phyloP scores from a whole-genome alignment of 1,284 basidiomycete genomes.

The Xerocomus nothofagi region DNA sequence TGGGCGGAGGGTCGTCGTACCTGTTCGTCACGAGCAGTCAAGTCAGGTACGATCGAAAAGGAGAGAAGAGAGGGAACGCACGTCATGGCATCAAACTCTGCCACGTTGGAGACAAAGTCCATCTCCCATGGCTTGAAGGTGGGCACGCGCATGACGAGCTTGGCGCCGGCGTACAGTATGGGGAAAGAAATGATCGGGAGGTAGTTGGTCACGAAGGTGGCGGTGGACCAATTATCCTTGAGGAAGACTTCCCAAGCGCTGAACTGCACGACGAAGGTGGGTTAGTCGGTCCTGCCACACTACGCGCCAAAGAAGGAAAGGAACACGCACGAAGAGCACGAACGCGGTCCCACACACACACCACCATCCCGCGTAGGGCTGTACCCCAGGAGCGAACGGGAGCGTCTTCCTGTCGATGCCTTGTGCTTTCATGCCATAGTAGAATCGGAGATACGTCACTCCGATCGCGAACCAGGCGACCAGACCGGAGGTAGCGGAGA shows the following conservation, averaged over 20 bases:
- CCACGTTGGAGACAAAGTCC: slow-evolving; percentile 56
- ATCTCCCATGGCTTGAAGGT: slow-evolving; percentile 46
- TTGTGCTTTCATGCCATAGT: slow-evolving; percentile 55
- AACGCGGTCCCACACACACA: slow-evolving; percentile 36
- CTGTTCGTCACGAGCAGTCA: slow-evolving; percentile 5
- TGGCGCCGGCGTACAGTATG: slow-evolving; percentile 50
- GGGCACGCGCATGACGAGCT: slow-evolving; percentile 40
- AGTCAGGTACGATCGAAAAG: too few species aligned
- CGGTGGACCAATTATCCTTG: slow-evolving; percentile 35
- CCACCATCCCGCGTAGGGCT: slow-evolving; percentile 53
- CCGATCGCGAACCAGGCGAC: slow-evolving; percentile 66
- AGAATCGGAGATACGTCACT: slow-evolving; percentile 61
- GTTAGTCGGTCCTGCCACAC: not conserved
- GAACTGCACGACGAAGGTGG: slow-evolving; percentile 30
- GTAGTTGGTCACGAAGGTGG: slow-evolving; percentile 51
- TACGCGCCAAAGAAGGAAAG: not conserved
- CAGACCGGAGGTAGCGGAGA: slow-evolving; percentile 46
- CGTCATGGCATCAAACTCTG: slow-evolving; percentile 52
- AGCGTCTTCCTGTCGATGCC: slow-evolving; percentile 51
- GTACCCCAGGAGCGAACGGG: slow-evolving; percentile 46
- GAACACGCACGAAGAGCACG: slow-evolving; percentile 40
- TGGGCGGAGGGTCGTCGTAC: slow-evolving; percentile 31
- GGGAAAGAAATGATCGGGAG: slow-evolving; percentile 63
- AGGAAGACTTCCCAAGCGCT: slow-evolving; percentile 48
- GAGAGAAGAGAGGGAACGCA: slow-evolving; percentile 15